phyloP scores from a whole-genome alignment of 2,329 filamentous ascomycete species.

The Neopestalotiopsis rosae region DNA sequence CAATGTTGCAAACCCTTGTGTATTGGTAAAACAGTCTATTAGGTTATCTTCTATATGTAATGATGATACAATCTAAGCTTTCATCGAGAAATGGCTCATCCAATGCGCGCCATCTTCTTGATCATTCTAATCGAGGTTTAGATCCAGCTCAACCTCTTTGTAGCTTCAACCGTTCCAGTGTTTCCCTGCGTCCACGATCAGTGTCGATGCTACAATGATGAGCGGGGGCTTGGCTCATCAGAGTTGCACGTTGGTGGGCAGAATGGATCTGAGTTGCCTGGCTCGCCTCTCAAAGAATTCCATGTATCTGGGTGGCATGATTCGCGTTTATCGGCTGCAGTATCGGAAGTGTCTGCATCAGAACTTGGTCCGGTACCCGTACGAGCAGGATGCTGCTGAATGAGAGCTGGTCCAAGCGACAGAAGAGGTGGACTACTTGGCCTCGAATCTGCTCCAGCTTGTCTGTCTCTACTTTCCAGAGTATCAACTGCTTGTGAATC shows the following conservation, averaged over 20 bases:
- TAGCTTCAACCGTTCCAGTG: neutral
- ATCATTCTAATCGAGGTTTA: too few relatives aligned
- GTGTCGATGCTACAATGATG: neutral
- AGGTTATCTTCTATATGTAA: too few relatives aligned
- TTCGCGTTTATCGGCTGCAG: neutral
- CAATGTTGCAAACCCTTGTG: too few relatives aligned
- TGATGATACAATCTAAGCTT: too few relatives aligned
- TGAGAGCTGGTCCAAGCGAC: neutral
- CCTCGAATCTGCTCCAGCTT: neutral
- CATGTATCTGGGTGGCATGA: slow-evolving; percentile 33
- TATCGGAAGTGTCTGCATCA: neutral
- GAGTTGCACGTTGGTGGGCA: slow-evolving; percentile 28
- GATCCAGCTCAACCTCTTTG: too few relatives aligned
- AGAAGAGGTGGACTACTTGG: neutral
- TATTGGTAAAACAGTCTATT: too few relatives aligned
- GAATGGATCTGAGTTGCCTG: slow-evolving; percentile 35
- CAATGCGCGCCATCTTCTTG: too few relatives aligned
- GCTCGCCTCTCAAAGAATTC: slow-evolving; percentile 32
- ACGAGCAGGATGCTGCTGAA: too few relatives aligned
- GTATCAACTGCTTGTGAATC: neutral
- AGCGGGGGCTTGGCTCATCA: slow-evolving; percentile 6
- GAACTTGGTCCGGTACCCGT: neutral
- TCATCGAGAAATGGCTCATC: too few relatives aligned
- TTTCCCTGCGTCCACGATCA: slow-evolving; percentile 1
- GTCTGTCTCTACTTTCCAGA: neutral